Evolutionary conservation across 2,329 filamentous ascomycete species (phyloP), one percentile per base, ranked within the genome.

Genomic region (Phaeosphaeria sp.): DNA sequence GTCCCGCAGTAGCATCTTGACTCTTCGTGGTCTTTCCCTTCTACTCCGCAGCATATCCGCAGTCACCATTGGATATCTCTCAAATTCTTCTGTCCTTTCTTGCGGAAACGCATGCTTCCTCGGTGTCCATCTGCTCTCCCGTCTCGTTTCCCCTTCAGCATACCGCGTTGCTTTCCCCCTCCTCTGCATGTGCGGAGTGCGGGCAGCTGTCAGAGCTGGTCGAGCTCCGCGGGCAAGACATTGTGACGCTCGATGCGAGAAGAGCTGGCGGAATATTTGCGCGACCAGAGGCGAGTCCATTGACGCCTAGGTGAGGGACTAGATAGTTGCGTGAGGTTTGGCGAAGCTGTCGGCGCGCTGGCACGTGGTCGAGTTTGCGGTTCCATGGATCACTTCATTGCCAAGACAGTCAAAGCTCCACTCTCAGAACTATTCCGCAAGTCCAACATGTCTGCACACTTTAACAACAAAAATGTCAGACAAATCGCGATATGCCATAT

Each of bases 1-100:
- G 83, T 99, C 96, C 65, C 96, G 87, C 75, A 96, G 91, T 72
- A 97, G 81, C 95, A 99, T 99, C 86, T 97, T 97, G 66, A 97
- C 93, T 76, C 91, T 86, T 72, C 86, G 87, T 45, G 95, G 95
- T 71, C 95, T 84, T 74, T 96, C 89, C 52, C 82, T 88, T 53
- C 91, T 85, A 65, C 79, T 82, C 66, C 89, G 88, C 65, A 99
- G 81, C 60, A 92, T 89, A 64, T 90, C 84, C n/a, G 92, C 87
- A 8, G 93, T 96, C 49, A 99, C 90, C 74, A 90, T 87, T 0
- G 95, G 93, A 72, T 92, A 97, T 70, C 86, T 84, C 60, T 87
- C 85, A 76, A 93, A 93, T 77, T 98, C 93, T 47, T 91, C 87
- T 2, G 85, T 84, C 77, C 92, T 89, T 73, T 99, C 92, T 55